Conservation (phyloP, 2,329 filamentous ascomycete genomes). For the Colletotrichum tamarilloi region DNA sequence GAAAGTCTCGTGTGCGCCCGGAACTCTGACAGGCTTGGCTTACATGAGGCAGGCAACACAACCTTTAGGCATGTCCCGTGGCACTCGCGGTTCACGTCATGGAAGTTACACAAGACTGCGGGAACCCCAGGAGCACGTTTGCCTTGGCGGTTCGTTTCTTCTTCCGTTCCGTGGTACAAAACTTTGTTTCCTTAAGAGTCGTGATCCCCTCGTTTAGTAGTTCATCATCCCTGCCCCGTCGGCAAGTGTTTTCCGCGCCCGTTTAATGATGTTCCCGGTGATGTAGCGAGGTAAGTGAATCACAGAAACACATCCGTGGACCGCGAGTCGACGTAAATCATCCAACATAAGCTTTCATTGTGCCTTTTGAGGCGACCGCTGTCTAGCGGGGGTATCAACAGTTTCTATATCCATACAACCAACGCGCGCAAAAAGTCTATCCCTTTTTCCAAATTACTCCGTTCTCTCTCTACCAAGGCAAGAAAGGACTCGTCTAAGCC, state of each 20-base stretch:
- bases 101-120: not conserved
- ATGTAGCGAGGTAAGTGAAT: not conserved
- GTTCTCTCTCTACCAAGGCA: not conserved
- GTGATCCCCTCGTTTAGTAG: not conserved
- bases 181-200: not conserved
- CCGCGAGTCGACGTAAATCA: not conserved
- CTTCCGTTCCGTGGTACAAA: not conserved
- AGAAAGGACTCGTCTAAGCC: not conserved
- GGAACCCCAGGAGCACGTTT: not conserved
- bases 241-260: not conserved
- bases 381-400: slow-evolving; percentile 4
- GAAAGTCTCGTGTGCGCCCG: not conserved
- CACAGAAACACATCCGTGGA: not conserved
- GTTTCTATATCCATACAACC: not conserved
- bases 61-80: not conserved
- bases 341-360: not conserved
- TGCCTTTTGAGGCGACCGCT: not conserved
- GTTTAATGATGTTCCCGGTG: not conserved
- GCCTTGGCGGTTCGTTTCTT: not conserved
- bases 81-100: not conserved
- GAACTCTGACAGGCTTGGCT: not conserved
- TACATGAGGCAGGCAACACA: not conserved
- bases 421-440: not conserved
- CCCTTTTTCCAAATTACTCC: not conserved
- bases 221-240: not conserved